These are phyloP conservation scores for Mycena rosella DNA, from an alignment of 768 basidiomycete species.

Conservation along the genomic window DNA sequence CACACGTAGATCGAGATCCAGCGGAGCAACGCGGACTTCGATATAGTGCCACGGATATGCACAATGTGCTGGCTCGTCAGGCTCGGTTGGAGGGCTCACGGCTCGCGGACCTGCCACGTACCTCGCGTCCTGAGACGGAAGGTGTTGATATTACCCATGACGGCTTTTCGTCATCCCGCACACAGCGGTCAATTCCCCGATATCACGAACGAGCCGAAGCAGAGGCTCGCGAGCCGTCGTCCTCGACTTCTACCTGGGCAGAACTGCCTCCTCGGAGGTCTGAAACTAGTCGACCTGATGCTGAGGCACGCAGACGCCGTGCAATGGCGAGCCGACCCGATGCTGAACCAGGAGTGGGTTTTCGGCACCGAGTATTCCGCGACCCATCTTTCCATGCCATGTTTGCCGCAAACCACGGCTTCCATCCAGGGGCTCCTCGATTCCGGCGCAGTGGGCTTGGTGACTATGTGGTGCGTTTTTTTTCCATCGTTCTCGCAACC, in stretches of 20 bases:
- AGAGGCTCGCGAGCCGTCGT: conserved; percentile 25
- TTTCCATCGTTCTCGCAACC: background rate
- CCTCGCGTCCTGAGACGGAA: conserved; percentile 4
- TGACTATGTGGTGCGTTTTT: conserved; percentile 59
- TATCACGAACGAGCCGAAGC: conserved; percentile 41
- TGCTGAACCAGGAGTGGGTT: conserved; percentile 6
- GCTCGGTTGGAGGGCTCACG: conserved; percentile 35
- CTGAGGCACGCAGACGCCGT: conserved; percentile 22
- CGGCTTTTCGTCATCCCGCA: conserved; percentile 39
- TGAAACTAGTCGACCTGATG: conserved; percentile 5
- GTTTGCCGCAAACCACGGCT: conserved; percentile 17
- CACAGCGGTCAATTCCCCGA: conserved; percentile 47
- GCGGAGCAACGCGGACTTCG: conserved; percentile 11
- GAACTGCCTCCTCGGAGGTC: conserved; percentile 22
- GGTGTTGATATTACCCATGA: conserved; percentile 13
- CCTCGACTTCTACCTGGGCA: conserved; percentile 37
- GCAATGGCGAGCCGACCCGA: background rate
- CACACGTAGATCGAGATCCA: conserved; percentile 10
- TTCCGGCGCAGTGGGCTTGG: conserved; percentile 47
- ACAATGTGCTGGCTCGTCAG: conserved; percentile 37
- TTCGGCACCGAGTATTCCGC: conserved; percentile 23
- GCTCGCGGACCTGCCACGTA: conserved; percentile 15
- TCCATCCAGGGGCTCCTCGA: too few species aligned
- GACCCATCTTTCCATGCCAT: conserved; percentile 27
- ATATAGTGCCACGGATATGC: conserved; percentile 38